Percentiles rank a stretch among this genome's conserved stretches.
Conservation (phyloP, 2,329 filamentous ascomycete species). For the Dactylonectria macrodidyma region DNA sequence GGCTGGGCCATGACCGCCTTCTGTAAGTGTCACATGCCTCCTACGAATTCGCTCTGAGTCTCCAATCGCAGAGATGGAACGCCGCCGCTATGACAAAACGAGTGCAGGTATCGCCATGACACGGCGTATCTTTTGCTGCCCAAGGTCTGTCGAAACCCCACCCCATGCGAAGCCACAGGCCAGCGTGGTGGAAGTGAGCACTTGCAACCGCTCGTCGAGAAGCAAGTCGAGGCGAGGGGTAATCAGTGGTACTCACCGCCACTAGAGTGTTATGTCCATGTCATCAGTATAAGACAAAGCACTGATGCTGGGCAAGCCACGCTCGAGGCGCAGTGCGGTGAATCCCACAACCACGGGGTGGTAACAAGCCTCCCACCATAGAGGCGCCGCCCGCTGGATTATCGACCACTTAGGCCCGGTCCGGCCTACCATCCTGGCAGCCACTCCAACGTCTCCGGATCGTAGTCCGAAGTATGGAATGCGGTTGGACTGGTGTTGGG, state of each 20-base stretch:
- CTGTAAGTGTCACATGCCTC: constrained; percentile 22
- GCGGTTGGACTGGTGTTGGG: constrained; percentile 1
- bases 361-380: constrained; percentile 10
- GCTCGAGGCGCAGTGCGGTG: constrained; percentile 27
- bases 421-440: background rate
- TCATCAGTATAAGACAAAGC: constrained; percentile 4
- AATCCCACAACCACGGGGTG: constrained; percentile 21
- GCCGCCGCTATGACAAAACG: constrained; percentile 14
- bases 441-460: background rate
- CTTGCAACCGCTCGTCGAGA: constrained; percentile 30
- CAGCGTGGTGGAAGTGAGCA: constrained; percentile 33
- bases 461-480: background rate
- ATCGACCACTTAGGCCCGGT: constrained; percentile 11
- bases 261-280: background rate
- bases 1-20: constrained; percentile 7
- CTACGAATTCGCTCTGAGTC: background rate
- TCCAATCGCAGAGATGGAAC: background rate
- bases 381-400: constrained; percentile 12
- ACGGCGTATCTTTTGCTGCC: constrained; percentile 22
- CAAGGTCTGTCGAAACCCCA: constrained; percentile 36
- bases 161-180: constrained; percentile 36
- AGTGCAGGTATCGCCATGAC: constrained; percentile 5
- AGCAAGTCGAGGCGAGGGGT: constrained; percentile 16
- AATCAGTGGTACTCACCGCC: constrained; percentile 23
- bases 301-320: constrained; percentile 1